phyloP scores from a whole-genome alignment of 768 basidiomycete genomes.

The Mycena floridula region DNA sequence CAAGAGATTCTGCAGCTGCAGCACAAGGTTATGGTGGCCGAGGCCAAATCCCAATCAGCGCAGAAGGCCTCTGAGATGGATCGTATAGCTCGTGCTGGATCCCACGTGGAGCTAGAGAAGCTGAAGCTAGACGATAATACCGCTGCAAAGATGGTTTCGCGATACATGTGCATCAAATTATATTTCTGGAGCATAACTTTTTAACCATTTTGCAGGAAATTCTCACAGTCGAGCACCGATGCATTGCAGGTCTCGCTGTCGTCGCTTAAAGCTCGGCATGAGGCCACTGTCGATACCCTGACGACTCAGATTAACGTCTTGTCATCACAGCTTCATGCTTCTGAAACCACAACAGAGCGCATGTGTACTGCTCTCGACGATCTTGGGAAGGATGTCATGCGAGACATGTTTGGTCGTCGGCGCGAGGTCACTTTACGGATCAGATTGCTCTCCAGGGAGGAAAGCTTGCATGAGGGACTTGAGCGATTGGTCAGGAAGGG shows the following conservation, averaged over 20 bases:
- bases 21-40: conserved; percentile 34
- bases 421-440: conserved; percentile 66
- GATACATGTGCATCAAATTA: conserved; percentile 64
- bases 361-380: conserved; percentile 64
- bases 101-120: conserved; percentile 46
- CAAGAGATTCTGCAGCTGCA: conserved; percentile 35
- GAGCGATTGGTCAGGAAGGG: conserved; percentile 50
- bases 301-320: conserved; percentile 40
- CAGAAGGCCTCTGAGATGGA: conserved; percentile 34
- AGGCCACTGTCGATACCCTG: conserved; percentile 53
- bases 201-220: conserved; percentile 48
- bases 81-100: conserved; percentile 37
- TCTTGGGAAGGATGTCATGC: conserved; percentile 61
- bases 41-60: conserved; percentile 41
- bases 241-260: conserved; percentile 55
- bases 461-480: conserved; percentile 47
- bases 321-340: conserved; percentile 35
- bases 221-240: conserved; percentile 71
- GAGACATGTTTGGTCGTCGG: conserved; percentile 67
- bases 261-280: conserved; percentile 54
- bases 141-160: conserved; percentile 77
- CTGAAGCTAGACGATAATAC: conserved; percentile 61
- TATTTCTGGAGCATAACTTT: background rate
- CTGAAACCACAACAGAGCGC: conserved; percentile 36
- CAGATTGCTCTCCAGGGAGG: conserved; percentile 58